Percentiles rank a stretch among this genome's conserved stretches.
phyloP scores from a whole-genome alignment of 2,329 filamentous ascomycete species.

The Colletotrichum gloeosporioides region DNA sequence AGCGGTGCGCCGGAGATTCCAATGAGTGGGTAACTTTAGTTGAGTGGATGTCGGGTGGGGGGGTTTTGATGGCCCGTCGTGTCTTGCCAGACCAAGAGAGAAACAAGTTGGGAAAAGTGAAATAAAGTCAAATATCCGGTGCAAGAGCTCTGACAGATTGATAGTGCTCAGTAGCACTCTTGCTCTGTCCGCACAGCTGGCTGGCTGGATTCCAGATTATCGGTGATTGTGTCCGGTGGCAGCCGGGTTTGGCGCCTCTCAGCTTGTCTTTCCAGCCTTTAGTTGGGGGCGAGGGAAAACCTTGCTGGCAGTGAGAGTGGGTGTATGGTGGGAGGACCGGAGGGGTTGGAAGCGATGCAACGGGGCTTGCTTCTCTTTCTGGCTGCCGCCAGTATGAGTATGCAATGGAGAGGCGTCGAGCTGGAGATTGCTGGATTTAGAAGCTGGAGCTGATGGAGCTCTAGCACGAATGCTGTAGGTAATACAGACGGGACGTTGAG shows the following conservation, averaged over 20 bases:
- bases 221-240: neutral
- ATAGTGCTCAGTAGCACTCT: neutral
- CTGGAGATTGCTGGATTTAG: neutral
- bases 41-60: constrained; percentile 10
- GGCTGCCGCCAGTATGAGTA: neutral
- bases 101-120: neutral
- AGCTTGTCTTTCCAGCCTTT: neutral
- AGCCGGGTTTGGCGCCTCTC: constrained; percentile 8
- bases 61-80: neutral
- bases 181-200: neutral
- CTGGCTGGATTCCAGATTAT: neutral
- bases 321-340: constrained; percentile 2
- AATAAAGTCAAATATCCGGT: neutral
- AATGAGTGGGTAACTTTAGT: constrained; percentile 15
- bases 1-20: constrained; percentile 7
- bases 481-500: neutral
- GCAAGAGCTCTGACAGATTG: neutral
- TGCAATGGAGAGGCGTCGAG: neutral
- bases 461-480: neutral
- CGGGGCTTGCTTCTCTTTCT: neutral
- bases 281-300: neutral
- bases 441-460: neutral
- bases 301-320: neutral
- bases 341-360: neutral
- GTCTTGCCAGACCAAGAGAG: constrained; percentile 3